Percentiles rank a stretch among this genome's conserved stretches.
phyloP scores from a whole-genome alignment of 1,284 basidiomycete genomes.

The Irpex lacteus region DNA sequence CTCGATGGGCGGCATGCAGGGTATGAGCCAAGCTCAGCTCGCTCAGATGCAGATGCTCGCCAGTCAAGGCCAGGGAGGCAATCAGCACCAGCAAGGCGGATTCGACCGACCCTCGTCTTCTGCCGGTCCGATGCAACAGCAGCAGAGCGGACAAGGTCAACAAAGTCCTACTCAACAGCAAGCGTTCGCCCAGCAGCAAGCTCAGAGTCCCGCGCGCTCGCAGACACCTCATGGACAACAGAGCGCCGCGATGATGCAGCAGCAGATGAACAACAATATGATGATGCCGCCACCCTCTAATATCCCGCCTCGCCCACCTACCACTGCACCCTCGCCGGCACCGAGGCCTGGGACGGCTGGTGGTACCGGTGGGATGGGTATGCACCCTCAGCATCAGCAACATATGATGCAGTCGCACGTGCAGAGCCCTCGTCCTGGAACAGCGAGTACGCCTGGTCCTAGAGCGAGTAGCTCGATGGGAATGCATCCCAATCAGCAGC shows the following conservation, averaged over 20 bases:
- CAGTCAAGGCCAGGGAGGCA: slow-evolving; percentile 1
- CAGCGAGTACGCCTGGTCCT: slow-evolving; percentile 10
- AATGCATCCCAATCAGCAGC: neutral
- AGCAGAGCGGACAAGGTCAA: slow-evolving; percentile 1
- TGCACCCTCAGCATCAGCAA: slow-evolving; percentile 21
- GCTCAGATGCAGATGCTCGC: slow-evolving; percentile 17
- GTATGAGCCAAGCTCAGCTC: slow-evolving; percentile 16
- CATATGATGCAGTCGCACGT: slow-evolving; percentile 7
- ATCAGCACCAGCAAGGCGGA: neutral
- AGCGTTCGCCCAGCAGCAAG: slow-evolving; percentile 8
- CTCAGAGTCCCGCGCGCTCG: slow-evolving; percentile 4
- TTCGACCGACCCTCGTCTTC: slow-evolving; percentile 6
- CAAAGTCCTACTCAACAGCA: slow-evolving; percentile 10
- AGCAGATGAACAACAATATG: slow-evolving; percentile 15
- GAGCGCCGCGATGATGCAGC: slow-evolving; percentile 11
- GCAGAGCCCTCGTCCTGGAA: slow-evolving; percentile 11
- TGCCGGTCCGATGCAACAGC: neutral
- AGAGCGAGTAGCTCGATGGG: slow-evolving; percentile 9
- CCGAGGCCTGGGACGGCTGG: slow-evolving; percentile 32
- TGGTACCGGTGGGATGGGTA: slow-evolving; percentile 15
- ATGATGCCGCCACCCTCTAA: slow-evolving; percentile 26
- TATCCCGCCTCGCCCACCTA: slow-evolving; percentile 24
- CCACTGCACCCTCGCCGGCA: slow-evolving; percentile 10
- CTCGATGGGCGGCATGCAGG: slow-evolving; percentile 10
- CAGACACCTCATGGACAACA: slow-evolving; percentile 18